Evolutionary conservation across 371 early-diverging fungal genomes (phyloP).

Genomic region (Rhizopus stolonifer): DNA sequence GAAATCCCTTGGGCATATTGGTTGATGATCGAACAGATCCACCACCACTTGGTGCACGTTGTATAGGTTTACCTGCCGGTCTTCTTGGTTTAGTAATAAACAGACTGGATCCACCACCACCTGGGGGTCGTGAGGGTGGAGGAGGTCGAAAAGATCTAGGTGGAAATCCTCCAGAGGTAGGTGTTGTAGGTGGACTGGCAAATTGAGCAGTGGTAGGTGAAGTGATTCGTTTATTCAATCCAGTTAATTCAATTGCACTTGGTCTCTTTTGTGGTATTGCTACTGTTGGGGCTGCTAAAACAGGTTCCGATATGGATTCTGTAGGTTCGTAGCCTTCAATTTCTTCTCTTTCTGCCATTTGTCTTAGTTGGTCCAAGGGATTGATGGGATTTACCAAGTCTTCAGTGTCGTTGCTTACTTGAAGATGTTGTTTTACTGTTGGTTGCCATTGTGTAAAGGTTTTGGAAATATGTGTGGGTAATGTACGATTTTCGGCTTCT

Average conservation of each 20-base stretch:
- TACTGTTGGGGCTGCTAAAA: constrained; percentile 15
- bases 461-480: constrained; percentile 4
- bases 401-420: background rate
- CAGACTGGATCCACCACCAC: constrained; percentile 8
- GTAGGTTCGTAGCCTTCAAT: constrained; percentile 7
- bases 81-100: constrained; percentile 13
- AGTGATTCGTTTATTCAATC: constrained; percentile 11
- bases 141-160: constrained; percentile 10
- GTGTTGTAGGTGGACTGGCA: constrained; percentile 2
- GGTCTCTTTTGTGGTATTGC: constrained; percentile 19
- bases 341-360: constrained; percentile 16
- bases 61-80: constrained; percentile 10
- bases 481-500: constrained; percentile 10
- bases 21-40: background rate
- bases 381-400: constrained; percentile 6
- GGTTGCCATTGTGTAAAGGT: constrained; percentile 9
- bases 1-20: constrained; percentile 25
- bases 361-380: background rate
- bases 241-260: constrained; percentile 12
- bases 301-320: too few species aligned
- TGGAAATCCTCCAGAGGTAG: constrained; percentile 7
- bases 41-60: constrained; percentile 1
- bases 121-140: too few species aligned
- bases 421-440: constrained; percentile 10
- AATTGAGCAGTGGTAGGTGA: constrained; percentile 11